Evolutionary conservation across 306 rosid genomes (phyloP), one percentile per base, ranked within the genome.

Genomic region (Begonia masoniana): DNA sequence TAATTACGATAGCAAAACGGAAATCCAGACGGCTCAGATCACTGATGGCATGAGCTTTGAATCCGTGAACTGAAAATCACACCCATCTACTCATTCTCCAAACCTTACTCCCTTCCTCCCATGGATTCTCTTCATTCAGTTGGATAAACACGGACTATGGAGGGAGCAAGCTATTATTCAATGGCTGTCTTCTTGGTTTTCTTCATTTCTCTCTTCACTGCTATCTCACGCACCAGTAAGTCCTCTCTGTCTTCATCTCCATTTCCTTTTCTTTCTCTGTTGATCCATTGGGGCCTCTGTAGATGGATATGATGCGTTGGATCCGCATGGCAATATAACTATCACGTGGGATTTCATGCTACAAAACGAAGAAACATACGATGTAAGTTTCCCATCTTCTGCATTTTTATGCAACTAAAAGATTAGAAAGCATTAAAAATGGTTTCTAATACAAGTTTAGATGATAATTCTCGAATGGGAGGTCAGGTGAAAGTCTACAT

Each of bases 301-400:
- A 87, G 96, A 72, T 79, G 96, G 75, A 58, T 87, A 54, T 65
- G 91, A 87, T 61, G 26, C 78, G 10, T 56, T 78, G 70, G 94
- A 87, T 76, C 96, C 94, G 46, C 15, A 41, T 48, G 91, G 75
- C 24, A 87, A 71, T 56, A 55, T 81, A 60, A 83, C 78, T 13
- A 13, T 87, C 69, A 67, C 82, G 6, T 83, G 91, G 94, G 91
- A 83, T 81, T 77, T 76, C 60, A 15, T 74, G 42, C 15, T 75
- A 7, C 78, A 76, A 36, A 78, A 52, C 45, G 81, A 52, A 12
- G 61, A 41, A 4, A 57, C 72, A 15, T 55, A 16, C 46, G 83
- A 81, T 52, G 96, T 83, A 64, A 70, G 76, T 56, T 10, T 9
- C 13, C 26, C 35, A 26, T 26, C n/a, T n/a, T n/a, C 35, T 26